Base-by-base conservation (phyloP, 2,329 filamentous ascomycete species). In the Aaosphaeria pasadenensis region DNA sequence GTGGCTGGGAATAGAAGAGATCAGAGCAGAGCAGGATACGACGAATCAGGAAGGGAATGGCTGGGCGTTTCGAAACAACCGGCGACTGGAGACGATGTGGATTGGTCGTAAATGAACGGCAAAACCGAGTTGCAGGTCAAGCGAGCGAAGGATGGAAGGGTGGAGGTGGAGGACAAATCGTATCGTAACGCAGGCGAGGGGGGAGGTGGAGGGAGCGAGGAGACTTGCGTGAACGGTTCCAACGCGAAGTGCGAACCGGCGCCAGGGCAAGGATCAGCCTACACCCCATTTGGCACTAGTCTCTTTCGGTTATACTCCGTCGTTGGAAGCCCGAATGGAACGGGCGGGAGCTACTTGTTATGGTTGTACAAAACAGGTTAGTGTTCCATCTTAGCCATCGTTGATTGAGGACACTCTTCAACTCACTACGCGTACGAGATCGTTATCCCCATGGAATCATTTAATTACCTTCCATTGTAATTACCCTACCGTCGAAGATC, bases 41-140 rank as follows among this genome's bases (percentile, higher is more conserved):
- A 41, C 11, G 11, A 41, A 39, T 50, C 48, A 49, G 46, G 39
- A 42, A 45, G 46, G 44, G 43, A 24, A 13, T 42, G 47, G 33
- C 43, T 47, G 5, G 48, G 43, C 50, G 54, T 58, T 55, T 57
- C 50, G 52, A 55, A 55, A 53, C 52, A 45, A 17, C 31, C 49
- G 35, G 46, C 49, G 50, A 13, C 33, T 36, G 33, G 33, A 9
- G 44, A 42, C 51, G 39, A 42, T 53, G 55, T 58, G 51, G 54
- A 42, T 45, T 32, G 39, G 35, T 39, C 44, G 42, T 44, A 52
- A 52, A 56, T 59, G 56, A 59, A 57, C 56, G 45, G 45, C 48
- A 24, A 24, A 24, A 24, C 17, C 17, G 17, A 24, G 17, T 24
- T 24, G 17, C 17, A 24, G 17, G 57, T 46, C 46, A 46, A 46